Evolutionary conservation across 2,329 filamentous ascomycete species (phyloP), one percentile per base, ranked within the genome.

Genomic region (Fusarium ambrosium): DNA sequence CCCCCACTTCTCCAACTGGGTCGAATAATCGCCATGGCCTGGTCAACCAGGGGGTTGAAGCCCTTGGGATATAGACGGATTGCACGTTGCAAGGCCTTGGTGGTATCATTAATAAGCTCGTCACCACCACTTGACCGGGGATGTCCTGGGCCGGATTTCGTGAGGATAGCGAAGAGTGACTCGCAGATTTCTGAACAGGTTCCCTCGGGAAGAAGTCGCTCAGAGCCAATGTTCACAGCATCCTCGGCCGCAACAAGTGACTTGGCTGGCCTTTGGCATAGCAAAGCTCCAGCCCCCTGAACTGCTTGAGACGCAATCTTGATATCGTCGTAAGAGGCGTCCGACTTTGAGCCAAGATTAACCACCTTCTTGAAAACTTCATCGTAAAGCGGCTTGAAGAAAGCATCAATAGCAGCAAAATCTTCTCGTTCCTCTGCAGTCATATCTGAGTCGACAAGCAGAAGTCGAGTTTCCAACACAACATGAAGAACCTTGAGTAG

Each of bases 401-500:
- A 80, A 3, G 73, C 64, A 64, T 82, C 83, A 20, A 82, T 80
- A 43, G 78, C 79, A 55, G 79, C 80, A 74, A 85, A 87, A 51
- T 81, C 82, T 39, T 77, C 79, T 56, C 80, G 82, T 27, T 84
- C 86, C 45, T 81, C 82, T n/a, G 71, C 73, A 4, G 78, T 79
- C 75, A 84, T 79, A 1, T 79, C 74, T 7, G 75, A 70, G 16
- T 81, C 79, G 13, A 84, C 79, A 3, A 88, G 79, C 4, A 85
- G 75, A 34, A 85, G 77, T 4, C 87, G 82, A 3, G 86, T 85
- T 70, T 86, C 86, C 24, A 91, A 80, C 9, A 90, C 79, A 1
- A 88, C 86, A 62, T 88, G 87, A 6, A 90, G 74, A 2, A 91
- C 81, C 20, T 85, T 84, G 3, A 90, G 76, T 2, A 91, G 82